Conservation (phyloP, 163 green algal genomes). For the Picocystis sp. region DNA sequence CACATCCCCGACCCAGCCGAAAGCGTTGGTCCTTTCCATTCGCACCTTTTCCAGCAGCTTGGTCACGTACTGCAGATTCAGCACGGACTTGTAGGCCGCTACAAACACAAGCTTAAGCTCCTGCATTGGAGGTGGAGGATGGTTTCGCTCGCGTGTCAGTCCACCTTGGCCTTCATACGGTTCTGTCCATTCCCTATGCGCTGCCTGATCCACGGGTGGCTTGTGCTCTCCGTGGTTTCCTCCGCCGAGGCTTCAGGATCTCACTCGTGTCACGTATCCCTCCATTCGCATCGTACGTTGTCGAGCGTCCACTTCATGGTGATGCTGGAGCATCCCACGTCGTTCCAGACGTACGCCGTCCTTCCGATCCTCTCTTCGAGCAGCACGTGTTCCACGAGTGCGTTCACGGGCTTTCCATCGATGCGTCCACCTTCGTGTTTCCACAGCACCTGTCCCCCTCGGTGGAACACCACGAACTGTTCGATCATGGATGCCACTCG, state of each 20-base stretch:
- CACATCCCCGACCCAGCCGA: conserved; percentile 15
- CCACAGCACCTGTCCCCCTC: conserved; percentile 1
- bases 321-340: conserved; percentile 43
- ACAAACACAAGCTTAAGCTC: conserved; percentile 84
- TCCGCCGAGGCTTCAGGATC: too few species aligned
- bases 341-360: conserved; percentile 47
- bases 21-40: conserved; percentile 40
- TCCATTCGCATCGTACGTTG: conserved; percentile 29
- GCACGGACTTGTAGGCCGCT: conserved; percentile 74
- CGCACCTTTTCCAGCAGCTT: conserved; percentile 59
- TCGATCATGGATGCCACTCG: too few species aligned
- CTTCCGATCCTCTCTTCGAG: conserved; percentile 77
- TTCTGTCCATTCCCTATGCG: conserved; percentile 7
- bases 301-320: conserved; percentile 89
- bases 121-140: conserved; percentile 14
- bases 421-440: neutral
- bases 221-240: conserved; percentile 19
- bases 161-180: conserved; percentile 5
- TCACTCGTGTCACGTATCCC: too few species aligned
- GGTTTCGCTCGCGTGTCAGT: neutral
- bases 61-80: conserved; percentile 87
- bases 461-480: too few species aligned
- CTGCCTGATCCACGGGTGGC: conserved; percentile 4
- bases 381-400: conserved; percentile 68
- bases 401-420: conserved; percentile 64